Evolutionary conservation across 2,329 filamentous ascomycete genomes (phyloP).

Genomic region (Chrysoporthe cubensis): DNA sequence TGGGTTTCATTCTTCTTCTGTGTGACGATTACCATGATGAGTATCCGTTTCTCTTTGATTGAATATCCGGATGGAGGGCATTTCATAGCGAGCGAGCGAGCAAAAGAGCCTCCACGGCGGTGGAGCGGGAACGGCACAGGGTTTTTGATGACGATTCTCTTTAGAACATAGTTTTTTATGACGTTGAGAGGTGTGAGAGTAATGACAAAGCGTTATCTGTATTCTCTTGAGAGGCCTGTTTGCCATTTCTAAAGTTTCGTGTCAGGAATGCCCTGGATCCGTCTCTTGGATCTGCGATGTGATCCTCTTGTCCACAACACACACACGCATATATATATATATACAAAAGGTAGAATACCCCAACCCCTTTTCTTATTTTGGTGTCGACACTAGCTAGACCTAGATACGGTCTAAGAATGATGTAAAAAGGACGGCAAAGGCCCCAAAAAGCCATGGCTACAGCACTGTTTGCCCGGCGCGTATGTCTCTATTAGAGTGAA

Average conservation of each 20-base stretch:
- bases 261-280: background rate
- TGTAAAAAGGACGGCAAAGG: too few species aligned
- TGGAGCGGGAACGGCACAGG: background rate
- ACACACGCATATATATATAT: too few species aligned
- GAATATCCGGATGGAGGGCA: background rate
- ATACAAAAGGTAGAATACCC: too few species aligned
- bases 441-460: conserved; percentile 10
- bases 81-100: conserved; percentile 7
- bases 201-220: conserved; percentile 5
- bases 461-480: conserved; percentile 20
- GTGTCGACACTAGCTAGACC: too few species aligned
- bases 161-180: conserved; percentile 9
- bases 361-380: too few species aligned
- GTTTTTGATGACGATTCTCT: background rate
- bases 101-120: background rate
- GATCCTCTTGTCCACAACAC: too few species aligned
- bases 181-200: background rate
- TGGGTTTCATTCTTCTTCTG: background rate
- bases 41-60: background rate
- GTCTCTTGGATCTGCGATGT: too few species aligned
- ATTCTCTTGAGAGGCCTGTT: background rate
- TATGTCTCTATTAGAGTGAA: too few species aligned
- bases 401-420: too few species aligned
- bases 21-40: conserved; percentile 10
- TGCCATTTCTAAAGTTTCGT: background rate